Evolutionary conservation across 345 rosid species (phyloP).

Genomic region (Eucalyptus sp.): DNA sequence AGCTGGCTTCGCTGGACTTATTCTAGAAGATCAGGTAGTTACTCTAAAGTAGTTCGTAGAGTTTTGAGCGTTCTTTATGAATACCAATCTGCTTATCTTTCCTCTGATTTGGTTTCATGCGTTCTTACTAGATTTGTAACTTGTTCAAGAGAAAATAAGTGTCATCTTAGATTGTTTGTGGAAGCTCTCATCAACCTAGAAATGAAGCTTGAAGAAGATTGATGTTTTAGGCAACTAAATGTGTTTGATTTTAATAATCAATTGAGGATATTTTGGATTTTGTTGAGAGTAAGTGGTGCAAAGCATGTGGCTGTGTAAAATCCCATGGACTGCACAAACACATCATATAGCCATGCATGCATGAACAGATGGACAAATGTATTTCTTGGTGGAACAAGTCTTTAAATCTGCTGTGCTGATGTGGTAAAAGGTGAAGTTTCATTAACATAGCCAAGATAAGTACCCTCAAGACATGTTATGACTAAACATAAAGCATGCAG

Average conservation of each 20-base stretch:
- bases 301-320: neutral
- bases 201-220: neutral
- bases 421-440: neutral
- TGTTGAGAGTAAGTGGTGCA: neutral
- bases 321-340: neutral
- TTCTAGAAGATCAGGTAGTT: conserved; percentile 79
- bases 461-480: neutral
- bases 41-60: neutral
- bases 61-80: neutral
- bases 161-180: neutral
- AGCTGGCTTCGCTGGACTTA: conserved; percentile 87
- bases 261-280: neutral
- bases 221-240: neutral
- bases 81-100: neutral
- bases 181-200: neutral
- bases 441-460: neutral
- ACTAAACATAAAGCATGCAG: neutral
- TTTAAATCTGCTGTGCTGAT: neutral
- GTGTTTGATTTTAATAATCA: neutral
- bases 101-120: neutral
- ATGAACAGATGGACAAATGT: neutral
- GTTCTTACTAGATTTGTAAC: neutral
- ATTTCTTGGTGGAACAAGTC: neutral
- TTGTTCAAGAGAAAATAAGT: neutral
- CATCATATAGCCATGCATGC: neutral